phyloP scores from a whole-genome alignment of 768 basidiomycete species.

The Russula abietina region DNA sequence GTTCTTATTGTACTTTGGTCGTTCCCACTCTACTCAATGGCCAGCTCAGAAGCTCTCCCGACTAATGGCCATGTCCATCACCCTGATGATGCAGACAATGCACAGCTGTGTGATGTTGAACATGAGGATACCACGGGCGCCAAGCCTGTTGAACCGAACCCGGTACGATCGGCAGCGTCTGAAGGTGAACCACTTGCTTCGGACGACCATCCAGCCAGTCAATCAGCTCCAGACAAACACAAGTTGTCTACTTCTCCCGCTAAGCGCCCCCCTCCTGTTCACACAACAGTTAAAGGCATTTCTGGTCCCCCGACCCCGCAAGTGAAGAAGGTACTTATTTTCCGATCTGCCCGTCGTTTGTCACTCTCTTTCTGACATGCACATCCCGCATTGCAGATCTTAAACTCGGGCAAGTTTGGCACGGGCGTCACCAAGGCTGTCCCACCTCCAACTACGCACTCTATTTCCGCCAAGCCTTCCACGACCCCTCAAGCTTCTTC shows the following conservation, averaged over 20 bases:
- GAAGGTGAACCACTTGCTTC: conserved; percentile 18
- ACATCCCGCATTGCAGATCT: conserved; percentile 16
- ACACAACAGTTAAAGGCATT: conserved; percentile 41
- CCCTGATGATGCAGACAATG: not conserved
- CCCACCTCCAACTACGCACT: conserved; percentile 31
- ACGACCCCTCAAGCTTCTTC: conserved; percentile 30
- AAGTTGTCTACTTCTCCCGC: conserved; percentile 25
- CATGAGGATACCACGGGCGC: conserved; percentile 33
- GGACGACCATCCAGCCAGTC: conserved; percentile 15
- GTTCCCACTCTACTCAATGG: conserved; percentile 11
- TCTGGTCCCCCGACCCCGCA: conserved; percentile 44
- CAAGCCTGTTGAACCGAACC: conserved; percentile 13
- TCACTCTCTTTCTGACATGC: conserved; percentile 25
- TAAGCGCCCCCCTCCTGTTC: conserved; percentile 35
- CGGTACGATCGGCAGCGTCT: conserved; percentile 18
- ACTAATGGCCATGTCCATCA: conserved; percentile 4
- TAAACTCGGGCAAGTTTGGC: conserved; percentile 26
- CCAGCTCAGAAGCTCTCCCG: not conserved
- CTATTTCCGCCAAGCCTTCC: conserved; percentile 29
- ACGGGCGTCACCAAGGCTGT: conserved; percentile 39
- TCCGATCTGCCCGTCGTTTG: conserved; percentile 11
- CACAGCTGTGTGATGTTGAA: conserved; percentile 26
- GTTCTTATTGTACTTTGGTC: not conserved
- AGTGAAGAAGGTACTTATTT: conserved; percentile 60
- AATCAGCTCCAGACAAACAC: conserved; percentile 26